A percentile compares a stretch with the other conserved stretches of the same genome.
phyloP scores from a whole-genome alignment of 805 yeast species.

The Myxozyma monticola region DNA sequence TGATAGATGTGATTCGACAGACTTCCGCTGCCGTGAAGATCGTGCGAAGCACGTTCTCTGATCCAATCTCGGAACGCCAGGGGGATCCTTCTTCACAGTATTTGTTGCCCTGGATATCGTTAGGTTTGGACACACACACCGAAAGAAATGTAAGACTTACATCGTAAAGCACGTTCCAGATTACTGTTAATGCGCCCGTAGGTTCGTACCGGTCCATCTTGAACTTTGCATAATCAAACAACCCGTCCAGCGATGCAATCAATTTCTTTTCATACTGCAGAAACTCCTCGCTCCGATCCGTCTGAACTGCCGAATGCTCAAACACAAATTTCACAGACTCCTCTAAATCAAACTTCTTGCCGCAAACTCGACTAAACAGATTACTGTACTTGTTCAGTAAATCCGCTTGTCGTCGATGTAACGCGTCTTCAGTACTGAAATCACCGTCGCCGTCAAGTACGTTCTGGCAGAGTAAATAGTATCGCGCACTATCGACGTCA shows the following conservation, averaged over 20 bases:
- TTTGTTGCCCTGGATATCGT: conserved; percentile 55
- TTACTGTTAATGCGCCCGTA: conserved; percentile 53
- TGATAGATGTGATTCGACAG: conserved; percentile 63
- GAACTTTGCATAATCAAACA: background rate
- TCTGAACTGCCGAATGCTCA: conserved; percentile 1
- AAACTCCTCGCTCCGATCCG: conserved; percentile 2
- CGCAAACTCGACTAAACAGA: conserved; percentile 70
- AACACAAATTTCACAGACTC: conserved; percentile 3
- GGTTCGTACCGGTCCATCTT: conserved; percentile 47
- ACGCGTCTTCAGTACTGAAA: conserved; percentile 64
- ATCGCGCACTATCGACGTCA: conserved; percentile 64
- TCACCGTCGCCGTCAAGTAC: conserved; percentile 76
- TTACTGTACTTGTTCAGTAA: conserved; percentile 84
- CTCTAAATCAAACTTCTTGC: conserved; percentile 56
- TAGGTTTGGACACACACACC: background rate
- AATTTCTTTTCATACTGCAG: conserved; percentile 1
- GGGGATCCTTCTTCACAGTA: conserved; percentile 72
- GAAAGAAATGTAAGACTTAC: no score
- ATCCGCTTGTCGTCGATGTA: conserved; percentile 44
- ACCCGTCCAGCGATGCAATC: background rate
- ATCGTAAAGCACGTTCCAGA: conserved; percentile 59
- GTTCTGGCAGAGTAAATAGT: conserved; percentile 74
- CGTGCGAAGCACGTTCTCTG: conserved; percentile 35
- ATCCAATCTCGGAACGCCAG: conserved; percentile 49
- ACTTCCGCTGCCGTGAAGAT: conserved; percentile 70